Conservation (phyloP, 2,329 filamentous ascomycete species). For the Alternaria ventricosa region DNA sequence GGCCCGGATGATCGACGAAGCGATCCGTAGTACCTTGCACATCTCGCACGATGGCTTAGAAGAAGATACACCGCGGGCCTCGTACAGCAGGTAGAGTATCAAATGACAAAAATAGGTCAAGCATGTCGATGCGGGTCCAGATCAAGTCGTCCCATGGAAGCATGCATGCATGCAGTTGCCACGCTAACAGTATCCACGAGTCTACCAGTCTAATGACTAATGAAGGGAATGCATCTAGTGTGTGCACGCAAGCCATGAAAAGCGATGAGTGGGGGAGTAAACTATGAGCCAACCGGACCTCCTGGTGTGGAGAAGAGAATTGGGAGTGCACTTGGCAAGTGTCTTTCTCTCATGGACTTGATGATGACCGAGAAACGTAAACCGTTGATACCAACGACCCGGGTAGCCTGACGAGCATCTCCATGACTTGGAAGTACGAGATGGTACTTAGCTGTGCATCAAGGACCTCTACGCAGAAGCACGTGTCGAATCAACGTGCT, state of each 20-base stretch:
- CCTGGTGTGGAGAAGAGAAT: neutral
- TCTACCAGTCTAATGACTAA: neutral
- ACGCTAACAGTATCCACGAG: neutral
- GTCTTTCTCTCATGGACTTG: neutral
- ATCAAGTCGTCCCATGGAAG: conserved; percentile 5
- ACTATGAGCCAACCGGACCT: neutral
- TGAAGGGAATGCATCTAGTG: neutral
- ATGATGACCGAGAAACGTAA: neutral
- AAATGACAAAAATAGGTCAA: neutral
- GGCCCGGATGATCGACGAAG: neutral
- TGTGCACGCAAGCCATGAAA: neutral
- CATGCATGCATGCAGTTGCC: neutral
- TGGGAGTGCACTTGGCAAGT: neutral
- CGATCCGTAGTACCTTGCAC: conserved; percentile 9
- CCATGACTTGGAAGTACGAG: neutral
- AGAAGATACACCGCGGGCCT: neutral
- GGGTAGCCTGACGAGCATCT: neutral
- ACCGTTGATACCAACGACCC: neutral
- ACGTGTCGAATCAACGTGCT: conserved; percentile 9
- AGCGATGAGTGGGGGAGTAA: neutral
- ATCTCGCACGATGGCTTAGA: neutral
- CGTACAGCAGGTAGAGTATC: neutral
- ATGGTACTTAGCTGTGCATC: neutral
- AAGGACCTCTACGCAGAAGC: neutral
- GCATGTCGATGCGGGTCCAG: neutral